phyloP scores from a whole-genome alignment of 805 yeast genomes.

The Brettanomyces anomalus region DNA sequence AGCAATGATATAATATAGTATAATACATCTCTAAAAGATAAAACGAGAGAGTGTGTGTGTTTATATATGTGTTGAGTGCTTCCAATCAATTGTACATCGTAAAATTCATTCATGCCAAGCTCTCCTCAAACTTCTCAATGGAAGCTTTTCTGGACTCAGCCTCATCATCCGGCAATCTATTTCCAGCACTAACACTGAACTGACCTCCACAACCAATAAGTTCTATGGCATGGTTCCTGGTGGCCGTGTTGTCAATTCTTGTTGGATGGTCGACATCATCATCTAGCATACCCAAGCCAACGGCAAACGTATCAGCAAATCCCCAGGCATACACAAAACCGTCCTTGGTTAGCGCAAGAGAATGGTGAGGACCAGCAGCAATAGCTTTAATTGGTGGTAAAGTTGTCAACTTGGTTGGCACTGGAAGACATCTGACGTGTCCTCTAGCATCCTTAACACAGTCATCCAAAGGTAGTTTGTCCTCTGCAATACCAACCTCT shows the following conservation, averaged over 20 bases:
- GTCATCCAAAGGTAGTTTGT: constrained; percentile 53
- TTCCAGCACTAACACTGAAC: constrained; percentile 83
- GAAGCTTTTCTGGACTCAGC: constrained; percentile 42
- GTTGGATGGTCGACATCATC: constrained; percentile 85
- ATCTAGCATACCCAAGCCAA: constrained; percentile 82
- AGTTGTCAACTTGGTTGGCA: constrained; percentile 59
- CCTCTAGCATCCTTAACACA: constrained; percentile 76
- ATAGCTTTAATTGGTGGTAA: constrained; percentile 51
- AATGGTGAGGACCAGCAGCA: constrained; percentile 88
- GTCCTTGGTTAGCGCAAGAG: constrained; percentile 73
- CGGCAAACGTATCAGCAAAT: constrained; percentile 92
- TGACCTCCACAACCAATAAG: constrained; percentile 94
- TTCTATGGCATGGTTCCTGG: constrained; percentile 63
- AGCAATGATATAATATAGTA: background rate
- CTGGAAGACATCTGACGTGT: constrained; percentile 74
- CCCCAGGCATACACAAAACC: constrained; percentile 94
- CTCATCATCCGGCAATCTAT: constrained; percentile 43
- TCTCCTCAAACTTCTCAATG: constrained; percentile 41
- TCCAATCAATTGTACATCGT: constrained; percentile 4
- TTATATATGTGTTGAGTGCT: background rate
- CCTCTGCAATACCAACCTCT: constrained; percentile 74
- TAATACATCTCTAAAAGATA: too few relatives aligned
- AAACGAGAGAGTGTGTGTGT: background rate
- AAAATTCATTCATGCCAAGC: background rate
- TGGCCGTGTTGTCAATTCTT: constrained; percentile 88